These are phyloP conservation scores for Echites panduratus DNA, from an alignment of 257 asterid genomes.

Conservation along the genomic window DNA sequence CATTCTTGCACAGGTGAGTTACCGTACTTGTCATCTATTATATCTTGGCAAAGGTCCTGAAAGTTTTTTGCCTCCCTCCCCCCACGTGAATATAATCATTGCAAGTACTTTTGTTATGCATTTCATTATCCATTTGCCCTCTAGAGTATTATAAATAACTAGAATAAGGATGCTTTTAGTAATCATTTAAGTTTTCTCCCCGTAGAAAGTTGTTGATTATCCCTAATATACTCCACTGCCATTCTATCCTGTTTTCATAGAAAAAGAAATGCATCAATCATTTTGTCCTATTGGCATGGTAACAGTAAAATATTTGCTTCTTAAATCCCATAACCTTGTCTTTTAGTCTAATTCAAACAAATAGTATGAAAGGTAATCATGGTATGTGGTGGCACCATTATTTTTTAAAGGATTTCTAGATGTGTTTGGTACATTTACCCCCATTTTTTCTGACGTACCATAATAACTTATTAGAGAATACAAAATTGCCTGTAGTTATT, in stretches of 20 bases:
- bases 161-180: not conserved
- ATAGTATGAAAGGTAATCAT: not conserved
- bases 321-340: not conserved
- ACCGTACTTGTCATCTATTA: not conserved
- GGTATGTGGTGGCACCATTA: not conserved
- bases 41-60: not conserved
- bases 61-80: not conserved
- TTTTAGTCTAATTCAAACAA: not conserved
- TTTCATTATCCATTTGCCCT: not conserved
- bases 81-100: not conserved
- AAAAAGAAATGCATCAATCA: not conserved
- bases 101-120: not conserved
- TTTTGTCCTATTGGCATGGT: not conserved
- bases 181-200: not conserved
- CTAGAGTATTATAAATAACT: not conserved
- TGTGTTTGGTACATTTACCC: not conserved
- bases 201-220: not conserved
- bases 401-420: not conserved
- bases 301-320: not conserved
- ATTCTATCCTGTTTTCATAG: not conserved
- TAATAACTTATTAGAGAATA: not conserved
- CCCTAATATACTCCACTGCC: not conserved
- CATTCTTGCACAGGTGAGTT: conserved; percentile 90
- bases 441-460: not conserved
- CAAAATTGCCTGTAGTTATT: not conserved